Evolutionary conservation across 257 asterid genomes (phyloP), one percentile per base, ranked within the genome.

Genomic region (Perilla frutescens): DNA sequence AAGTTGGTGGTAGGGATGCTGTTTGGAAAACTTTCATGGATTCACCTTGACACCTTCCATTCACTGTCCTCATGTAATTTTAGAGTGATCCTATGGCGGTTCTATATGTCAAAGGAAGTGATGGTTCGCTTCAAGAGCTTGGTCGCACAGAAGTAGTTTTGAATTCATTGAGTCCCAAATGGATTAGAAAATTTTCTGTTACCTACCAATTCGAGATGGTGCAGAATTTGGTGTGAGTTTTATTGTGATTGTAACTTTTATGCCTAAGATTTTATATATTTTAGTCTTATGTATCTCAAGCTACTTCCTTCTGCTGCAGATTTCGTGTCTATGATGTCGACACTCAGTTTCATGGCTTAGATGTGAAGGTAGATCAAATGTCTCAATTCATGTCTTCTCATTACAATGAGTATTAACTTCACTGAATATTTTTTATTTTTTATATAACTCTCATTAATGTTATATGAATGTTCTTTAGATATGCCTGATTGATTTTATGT

Each of bases 81-180:
- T 89, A 95, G 99, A 92, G 99, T 79, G 98, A 95, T 83, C 99
- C 99, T 62, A 92, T 95, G 99, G 88, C 85, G 54, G 87, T 92
- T 45, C 73, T 92, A 37, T 95, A 87, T 84, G 79, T 83, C 55
- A 95, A 80, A 84, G 88, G 85, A 78, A 83, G 76, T 69, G 98
- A 92, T 75, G 96, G 96, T 73, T 83, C 76, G 41, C 92, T 95
- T 70, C 84, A 88, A 79, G 99, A 95, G 87, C 83, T 89, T 81
- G 96, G 89, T 20, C 98, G 99, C 49, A 92, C 96, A 8, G 99
- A 95, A 95, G 98, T 92, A 69, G 81, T 92, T 80, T 79, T 92
- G 83, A 95, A 95, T 85, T 88, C 99, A 60, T 81, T 92, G 80
- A 87, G 80, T 83, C 99, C 98, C 74, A 83, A 84, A 80, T 95